Evolutionary conservation across 2,329 filamentous ascomycete species (phyloP), one percentile per base, ranked within the genome.

Genomic region (Pseudopyrenochaeta lycopersici): DNA sequence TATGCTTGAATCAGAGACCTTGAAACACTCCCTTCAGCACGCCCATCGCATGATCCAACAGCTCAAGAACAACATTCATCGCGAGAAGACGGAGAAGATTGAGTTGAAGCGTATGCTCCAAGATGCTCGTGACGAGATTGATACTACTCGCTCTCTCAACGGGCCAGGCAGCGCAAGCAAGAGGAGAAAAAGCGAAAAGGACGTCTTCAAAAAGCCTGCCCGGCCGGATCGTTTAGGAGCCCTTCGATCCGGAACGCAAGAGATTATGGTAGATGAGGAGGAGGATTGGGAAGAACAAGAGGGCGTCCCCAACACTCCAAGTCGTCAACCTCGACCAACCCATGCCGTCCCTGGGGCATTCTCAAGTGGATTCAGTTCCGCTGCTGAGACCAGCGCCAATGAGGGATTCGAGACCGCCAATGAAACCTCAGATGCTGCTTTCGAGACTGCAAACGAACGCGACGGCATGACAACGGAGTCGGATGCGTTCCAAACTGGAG

Each of bases 61-160:
- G 68, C 85, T 98, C 64, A 92, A 96, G 77, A 92, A 90, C 74
- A 96, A 93, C 68, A 90, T 98, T 41, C 94, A 99, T 75, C 90
- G 95, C 30, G 95, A 99, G 76, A 99, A 98, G 87, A 97, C 94
- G 0, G 95, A 99, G 76, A 99, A 97, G 81, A 85, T 98, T 23
- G 95, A 99, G 77, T 85, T 98, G 48, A 93, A 92, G 77, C 90
- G 94, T 54, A 91, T 99, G 85, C 85, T 98, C 27, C 94, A 98
- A 78, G 95, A 99, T 68, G 90, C 94, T 20, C 88, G 93, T 31
- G 95, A 99, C 72, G 95, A 99, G 69, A 80, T 99, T 23, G 95
- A 92, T 75, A 77, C 86, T 41, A 85, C 88, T 54, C 82, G 85
- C 42, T 85, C 86, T 29, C 75, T 65, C 65, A 75, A 72, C 39